Evolutionary conservation across 495 filamentous ascomycete genomes (phyloP), one percentile per base, ranked within the genome.

Genomic region (Trichoderma virens): DNA sequence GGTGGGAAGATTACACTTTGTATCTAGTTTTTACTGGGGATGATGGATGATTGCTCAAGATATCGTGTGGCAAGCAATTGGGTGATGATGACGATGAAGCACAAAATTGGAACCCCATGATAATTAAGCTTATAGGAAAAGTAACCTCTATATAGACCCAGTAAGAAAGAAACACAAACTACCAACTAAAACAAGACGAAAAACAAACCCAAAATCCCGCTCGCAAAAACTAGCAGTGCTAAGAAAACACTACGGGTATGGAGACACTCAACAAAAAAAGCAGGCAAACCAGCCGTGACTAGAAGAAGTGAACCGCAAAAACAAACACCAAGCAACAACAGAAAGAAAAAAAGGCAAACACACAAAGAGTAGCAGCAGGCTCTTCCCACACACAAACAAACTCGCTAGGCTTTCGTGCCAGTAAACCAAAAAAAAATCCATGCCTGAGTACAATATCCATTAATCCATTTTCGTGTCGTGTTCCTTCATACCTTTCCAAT

Each of bases 201-300:
- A 41, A 41, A 2, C 38, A 41, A 41, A 18, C 38, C 11, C 38
- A 41, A 41, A 18, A 41, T 41, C 38, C 18, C 38, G 38, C 38
- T 41, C 38, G 14, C 38, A 5, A 41, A 47, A 47, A 47, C 5
- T 47, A 23, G n/a, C 18, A 47, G n/a, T 20, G 18, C 16, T n/a
- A 2, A 47, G 32, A 47, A 45, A 47, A 47, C 43, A 47, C 43
- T 47, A 47, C n/a, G 43, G 43, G 43, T 47, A 47, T 47, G 43
- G 8, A 47, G 5, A 7, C 6, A 47, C 18, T 18, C 43, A 47
- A 20, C 41, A 11, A 8, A 43, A 47, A 47, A 20, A 47, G 18
- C 38, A 47, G n/a, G n/a, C n/a, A 20, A 18, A 25, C 8, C 4
- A 47, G n/a, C 18, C 38, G 3, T 41, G 13, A 18, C 38, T 4